A percentile compares a stretch with the other conserved stretches of the same genome.
Evolutionary conservation across 2,329 filamentous ascomycete species (phyloP).

Genomic region (Rhynchosporium graminicola): DNA sequence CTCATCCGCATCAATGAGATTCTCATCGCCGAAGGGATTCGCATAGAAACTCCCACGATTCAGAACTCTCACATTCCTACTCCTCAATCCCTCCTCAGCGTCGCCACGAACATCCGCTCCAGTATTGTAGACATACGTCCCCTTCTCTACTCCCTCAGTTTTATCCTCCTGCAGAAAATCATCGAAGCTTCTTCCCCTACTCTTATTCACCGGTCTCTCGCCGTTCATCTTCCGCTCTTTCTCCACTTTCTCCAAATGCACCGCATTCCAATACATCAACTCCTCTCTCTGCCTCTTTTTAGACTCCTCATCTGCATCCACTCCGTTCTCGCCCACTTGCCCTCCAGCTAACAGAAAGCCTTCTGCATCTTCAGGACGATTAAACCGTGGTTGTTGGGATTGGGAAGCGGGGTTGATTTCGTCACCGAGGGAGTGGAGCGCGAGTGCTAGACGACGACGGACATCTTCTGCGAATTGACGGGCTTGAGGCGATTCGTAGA

Average conservation of each 20-base stretch:
- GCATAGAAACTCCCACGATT: constrained; percentile 49
- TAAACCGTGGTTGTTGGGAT: constrained; percentile 55
- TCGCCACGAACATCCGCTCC: constrained; percentile 48
- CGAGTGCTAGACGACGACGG: constrained; percentile 61
- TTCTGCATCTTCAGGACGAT: constrained; percentile 66
- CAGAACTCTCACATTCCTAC: constrained; percentile 51
- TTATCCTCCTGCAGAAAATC: constrained; percentile 57
- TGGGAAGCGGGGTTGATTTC: constrained; percentile 45
- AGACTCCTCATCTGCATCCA: constrained; percentile 64
- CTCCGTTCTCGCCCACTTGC: constrained; percentile 46
- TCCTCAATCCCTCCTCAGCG: constrained; percentile 49
- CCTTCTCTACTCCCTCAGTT: constrained; percentile 48
- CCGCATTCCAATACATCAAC: constrained; percentile 64
- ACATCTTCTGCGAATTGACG: constrained; percentile 62
- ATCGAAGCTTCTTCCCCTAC: constrained; percentile 49
- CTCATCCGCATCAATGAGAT: constrained; percentile 46
- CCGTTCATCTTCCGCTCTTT: constrained; percentile 37
- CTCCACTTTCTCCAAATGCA: constrained; percentile 52
- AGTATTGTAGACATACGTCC: constrained; percentile 59
- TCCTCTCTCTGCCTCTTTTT: constrained; percentile 63
- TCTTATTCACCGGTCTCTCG: constrained; percentile 36
- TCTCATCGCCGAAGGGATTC: constrained; percentile 56
- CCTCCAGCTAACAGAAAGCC: constrained; percentile 56
- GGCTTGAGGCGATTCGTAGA: constrained; percentile 66
- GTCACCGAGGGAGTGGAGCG: constrained; percentile 60